These are phyloP conservation scores for Sugiyamaella marilandica DNA, from an alignment of 805 yeast species.

Conservation along the genomic window DNA sequence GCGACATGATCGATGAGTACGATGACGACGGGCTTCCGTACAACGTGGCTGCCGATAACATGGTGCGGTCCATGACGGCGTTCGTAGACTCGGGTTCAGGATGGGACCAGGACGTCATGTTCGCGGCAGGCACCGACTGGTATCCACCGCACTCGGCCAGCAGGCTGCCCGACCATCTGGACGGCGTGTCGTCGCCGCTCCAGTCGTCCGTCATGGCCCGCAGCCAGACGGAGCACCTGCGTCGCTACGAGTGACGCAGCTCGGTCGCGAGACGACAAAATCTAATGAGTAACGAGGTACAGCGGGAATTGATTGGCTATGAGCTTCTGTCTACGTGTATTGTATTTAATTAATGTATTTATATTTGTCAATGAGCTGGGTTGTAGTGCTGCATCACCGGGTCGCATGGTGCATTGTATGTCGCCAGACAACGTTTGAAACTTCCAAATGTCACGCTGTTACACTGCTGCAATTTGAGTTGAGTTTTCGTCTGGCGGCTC, in stretches of 20 bases:
- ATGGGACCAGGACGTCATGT: conserved; percentile 6
- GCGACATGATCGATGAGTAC: conserved; percentile 10
- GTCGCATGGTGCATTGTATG: no score
- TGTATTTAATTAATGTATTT: no score
- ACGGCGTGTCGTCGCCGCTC: conserved; percentile 4
- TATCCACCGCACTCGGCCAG: conserved; percentile 10
- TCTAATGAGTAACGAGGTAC: no score
- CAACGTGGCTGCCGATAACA: conserved; percentile 15
- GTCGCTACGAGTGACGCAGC: not conserved
- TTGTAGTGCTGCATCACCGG: no score
- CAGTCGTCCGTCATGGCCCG: conserved; percentile 9
- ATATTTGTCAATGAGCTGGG: no score
- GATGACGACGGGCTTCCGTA: conserved; percentile 7
- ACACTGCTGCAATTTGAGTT: no score
- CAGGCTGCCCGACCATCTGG: not conserved
- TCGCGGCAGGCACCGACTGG: conserved; percentile 7
- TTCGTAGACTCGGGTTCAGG: conserved; percentile 15
- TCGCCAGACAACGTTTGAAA: no score
- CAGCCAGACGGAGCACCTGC: conserved; percentile 11
- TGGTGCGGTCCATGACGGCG: conserved; percentile 26
- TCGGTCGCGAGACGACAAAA: no score
- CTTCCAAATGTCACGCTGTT: no score
- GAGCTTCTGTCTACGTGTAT: no score
- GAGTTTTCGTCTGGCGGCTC: no score
- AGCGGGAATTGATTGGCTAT: no score